phyloP scores from a whole-genome alignment of 78 protist genomes.

The Dictyostelium firmibasis region DNA sequence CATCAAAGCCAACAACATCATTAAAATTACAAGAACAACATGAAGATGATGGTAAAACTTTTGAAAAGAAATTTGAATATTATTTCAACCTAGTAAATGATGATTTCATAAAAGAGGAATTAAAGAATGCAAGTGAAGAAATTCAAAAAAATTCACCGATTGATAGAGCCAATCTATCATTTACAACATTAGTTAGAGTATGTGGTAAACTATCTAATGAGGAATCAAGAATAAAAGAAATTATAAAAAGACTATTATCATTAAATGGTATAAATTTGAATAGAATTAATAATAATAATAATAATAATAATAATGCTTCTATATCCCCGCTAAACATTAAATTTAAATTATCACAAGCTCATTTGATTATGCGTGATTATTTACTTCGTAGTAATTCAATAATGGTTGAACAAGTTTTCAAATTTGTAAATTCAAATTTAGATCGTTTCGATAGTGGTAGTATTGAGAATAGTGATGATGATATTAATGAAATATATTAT shows the following conservation, averaged over 20 bases:
- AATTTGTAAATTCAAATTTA: slow-evolving; percentile 13
- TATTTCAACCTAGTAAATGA: not conserved
- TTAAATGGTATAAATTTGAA: not conserved
- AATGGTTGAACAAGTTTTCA: slow-evolving; percentile 16
- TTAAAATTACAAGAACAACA: not conserved
- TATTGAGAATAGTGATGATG: not conserved
- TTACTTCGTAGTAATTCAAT: not conserved
- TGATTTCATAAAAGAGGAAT: slow-evolving; percentile 6
- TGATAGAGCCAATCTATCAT: slow-evolving; percentile 36
- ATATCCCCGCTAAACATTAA: not conserved
- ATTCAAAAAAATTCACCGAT: slow-evolving; percentile 2
- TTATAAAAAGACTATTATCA: not conserved
- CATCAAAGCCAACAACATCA: not conserved
- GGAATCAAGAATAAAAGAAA: not conserved
- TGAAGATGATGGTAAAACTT: not conserved
- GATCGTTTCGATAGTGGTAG: not conserved
- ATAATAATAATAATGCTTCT: not conserved
- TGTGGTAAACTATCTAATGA: slow-evolving; percentile 27
- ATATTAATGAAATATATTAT: not conserved
- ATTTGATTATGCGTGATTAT: not conserved
- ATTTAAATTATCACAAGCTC: not conserved
- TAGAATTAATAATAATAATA: not conserved
- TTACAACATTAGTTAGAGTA: slow-evolving; percentile 48
- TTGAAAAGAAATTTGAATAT: not conserved
- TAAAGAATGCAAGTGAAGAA: not conserved